These are phyloP conservation scores for Setomelanomma holmii DNA, from an alignment of 2,329 filamentous ascomycete genomes.

Conservation along the genomic window DNA sequence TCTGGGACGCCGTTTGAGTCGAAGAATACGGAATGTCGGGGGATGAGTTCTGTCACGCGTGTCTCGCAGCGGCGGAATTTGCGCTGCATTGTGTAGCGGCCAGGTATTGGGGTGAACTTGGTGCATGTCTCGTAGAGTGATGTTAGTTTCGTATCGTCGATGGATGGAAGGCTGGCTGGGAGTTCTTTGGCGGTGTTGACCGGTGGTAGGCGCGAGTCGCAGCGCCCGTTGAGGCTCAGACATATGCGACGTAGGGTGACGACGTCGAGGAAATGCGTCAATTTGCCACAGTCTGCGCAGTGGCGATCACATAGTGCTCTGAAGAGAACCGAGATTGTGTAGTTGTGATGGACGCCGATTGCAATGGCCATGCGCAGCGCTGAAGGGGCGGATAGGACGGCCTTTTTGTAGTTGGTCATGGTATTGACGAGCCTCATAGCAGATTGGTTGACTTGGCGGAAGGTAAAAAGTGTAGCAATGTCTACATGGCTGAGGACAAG, in stretches of 20 bases:
- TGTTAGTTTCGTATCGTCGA: too few relatives aligned
- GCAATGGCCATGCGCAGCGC: not conserved
- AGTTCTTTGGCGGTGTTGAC: too few relatives aligned
- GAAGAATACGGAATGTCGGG: too few relatives aligned
- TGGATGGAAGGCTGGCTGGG: too few relatives aligned
- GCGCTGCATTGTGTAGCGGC: too few relatives aligned
- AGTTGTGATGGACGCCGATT: not conserved
- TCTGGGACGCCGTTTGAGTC: too few relatives aligned
- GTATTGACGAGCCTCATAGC: not conserved
- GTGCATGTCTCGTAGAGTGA: too few relatives aligned
- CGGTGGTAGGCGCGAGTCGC: too few relatives aligned
- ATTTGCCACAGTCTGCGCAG: not conserved
- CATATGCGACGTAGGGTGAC: not conserved
- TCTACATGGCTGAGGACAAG: not conserved
- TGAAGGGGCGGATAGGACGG: not conserved
- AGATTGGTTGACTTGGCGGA: not conserved
- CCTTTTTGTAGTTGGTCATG: not conserved
- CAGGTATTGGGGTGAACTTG: too few relatives aligned
- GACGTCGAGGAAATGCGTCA: constrained; percentile 2
- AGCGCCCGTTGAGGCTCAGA: not conserved
- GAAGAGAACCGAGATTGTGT: not conserved
- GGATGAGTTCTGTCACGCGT: too few relatives aligned
- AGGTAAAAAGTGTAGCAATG: not conserved
- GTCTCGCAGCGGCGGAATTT: too few relatives aligned
- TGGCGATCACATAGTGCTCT: not conserved